Evolutionary conservation across 2,329 filamentous ascomycete species (phyloP), one percentile per base, ranked within the genome.

Genomic region (Fonsecaea multimorphosa): DNA sequence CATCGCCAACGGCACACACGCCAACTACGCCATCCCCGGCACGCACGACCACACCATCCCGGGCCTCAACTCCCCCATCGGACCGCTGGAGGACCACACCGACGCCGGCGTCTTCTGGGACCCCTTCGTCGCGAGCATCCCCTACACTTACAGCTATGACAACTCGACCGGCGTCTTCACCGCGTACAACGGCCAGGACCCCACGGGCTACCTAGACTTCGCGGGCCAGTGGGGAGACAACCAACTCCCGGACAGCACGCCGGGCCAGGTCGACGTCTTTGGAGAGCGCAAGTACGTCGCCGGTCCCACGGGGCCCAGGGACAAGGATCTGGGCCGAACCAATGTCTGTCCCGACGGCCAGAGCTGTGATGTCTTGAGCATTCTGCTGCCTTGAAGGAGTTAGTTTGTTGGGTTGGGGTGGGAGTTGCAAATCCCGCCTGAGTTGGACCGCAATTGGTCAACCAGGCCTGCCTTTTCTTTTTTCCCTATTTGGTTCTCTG

Each of bases 21-120:
- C 88, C 8, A 86, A 86, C 72, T 90, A 90, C 73, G 86, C 87
- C 19, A 85, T 83, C 6, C 57, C 76, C 12, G 88, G 72, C 1
- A 79, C 77, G 1, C 87, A 90, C 71, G 87, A 89, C 72, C 86
- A 89, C 72, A 84, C 83, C 0, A 87, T 89, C 61, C 87, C 87
- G 0, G 82, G 85, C 62, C 62, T 88, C 19, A 86, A 87, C 64
- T 78, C 89, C 7, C 85, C 85, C 0, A 71, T 70, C 2, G 84
- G 82, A 0, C 64, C 64, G 5, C 74, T 88, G 1, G 79, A 84
- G 49, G 83, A 89, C 71, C 81, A 85, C 62, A 83, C 84, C 12
- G 82, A 86, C 61, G 74, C 78, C 44, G 87, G 87, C 3, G 72
- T 77, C 2, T 74, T 86, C 3, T 90, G 87, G 87, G 88, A 91